Base-by-base conservation (phyloP, 129 eudicot species). In the Silybum marianum region DNA sequence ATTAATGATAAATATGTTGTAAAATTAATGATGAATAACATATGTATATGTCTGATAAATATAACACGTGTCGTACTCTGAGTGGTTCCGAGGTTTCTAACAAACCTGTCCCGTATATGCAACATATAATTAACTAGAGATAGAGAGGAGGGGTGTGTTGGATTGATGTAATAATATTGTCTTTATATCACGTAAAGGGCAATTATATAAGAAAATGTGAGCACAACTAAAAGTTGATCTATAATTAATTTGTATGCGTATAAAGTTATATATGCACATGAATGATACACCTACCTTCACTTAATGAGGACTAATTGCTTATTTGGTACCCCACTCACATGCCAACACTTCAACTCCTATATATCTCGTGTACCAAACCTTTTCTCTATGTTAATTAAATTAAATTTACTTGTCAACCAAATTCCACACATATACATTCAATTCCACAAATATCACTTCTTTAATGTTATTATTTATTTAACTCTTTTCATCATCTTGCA, bases 181-280 rank as follows among this genome's bases (percentile, higher is more conserved):
- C 74, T 70, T 70, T 32, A 70, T 70, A 1, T 70, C 74, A 67
- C 18, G 22, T 18, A 68, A 78, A 77, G 51, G 63, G 12, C 46
- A 70, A n/a, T 24, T 78, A 25, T 74, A 72, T 82, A 48, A 34
- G 60, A 75, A 76, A 82, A 82, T 70, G 78, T 77, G 86, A 82
- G 81, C 77, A 69, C 65, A 69, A 39, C 86, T 73, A 74, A 81
- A 44, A 76, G 82, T 62, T 32, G 81, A 82, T 60, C 36, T 77
- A 11, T 21, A 74, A 83, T 71, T 78, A 83, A 58, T 71, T 62
- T 68, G 23, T 34, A 83, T 54, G 66, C 69, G 78, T 60, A 77
- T 60, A 77, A 83, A 83, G 86, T 62, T 83, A 77, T 71, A 54
- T 74, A 77, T 21, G 79, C 78, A 83, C 86, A 77, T 83, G 82